phyloP scores from a whole-genome alignment of 306 rosid genomes.

The Acmispon strigosus region DNA sequence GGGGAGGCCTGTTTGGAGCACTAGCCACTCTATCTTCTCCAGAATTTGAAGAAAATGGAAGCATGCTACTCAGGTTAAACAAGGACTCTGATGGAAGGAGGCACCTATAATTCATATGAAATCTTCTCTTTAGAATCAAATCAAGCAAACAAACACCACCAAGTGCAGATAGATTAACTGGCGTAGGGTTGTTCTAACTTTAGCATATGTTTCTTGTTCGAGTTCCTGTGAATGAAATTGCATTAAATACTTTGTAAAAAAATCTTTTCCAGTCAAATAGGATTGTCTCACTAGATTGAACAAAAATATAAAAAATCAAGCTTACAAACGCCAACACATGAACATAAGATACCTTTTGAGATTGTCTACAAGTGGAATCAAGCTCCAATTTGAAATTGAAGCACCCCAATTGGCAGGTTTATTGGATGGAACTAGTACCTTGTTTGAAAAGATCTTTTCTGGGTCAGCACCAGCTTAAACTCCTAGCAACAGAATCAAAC shows the following conservation, averaged over 20 bases:
- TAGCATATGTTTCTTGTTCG: too few species aligned
- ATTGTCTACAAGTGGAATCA: too few species aligned
- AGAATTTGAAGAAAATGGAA: conserved; percentile 43
- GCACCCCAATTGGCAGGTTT: not conserved
- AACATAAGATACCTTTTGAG: not conserved
- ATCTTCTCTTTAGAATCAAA: conserved; percentile 3
- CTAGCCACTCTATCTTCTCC: conserved; percentile 28
- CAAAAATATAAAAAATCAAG: too few species aligned
- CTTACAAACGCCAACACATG: not conserved
- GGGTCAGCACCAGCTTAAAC: conserved; percentile 13
- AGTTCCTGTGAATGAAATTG: too few species aligned
- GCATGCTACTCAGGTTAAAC: conserved; percentile 28
- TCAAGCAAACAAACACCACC: not conserved
- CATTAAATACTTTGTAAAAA: too few species aligned
- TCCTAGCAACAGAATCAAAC: conserved; percentile 8
- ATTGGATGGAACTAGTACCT: conserved; percentile 6
- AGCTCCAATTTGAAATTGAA: conserved; percentile 10
- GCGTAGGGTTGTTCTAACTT: too few species aligned
- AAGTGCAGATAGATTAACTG: too few species aligned
- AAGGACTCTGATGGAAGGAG: conserved; percentile 24
- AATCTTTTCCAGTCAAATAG: too few species aligned
- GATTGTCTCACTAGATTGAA: too few species aligned
- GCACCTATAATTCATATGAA: conserved; percentile 40
- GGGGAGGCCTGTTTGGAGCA: conserved; percentile 32
- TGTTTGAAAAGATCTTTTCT: conserved; percentile 2